Percentiles rank a stretch among this genome's conserved stretches.
Evolutionary conservation across 2,329 filamentous ascomycete genomes (phyloP).

Genomic region (Leptosphaerulina australis): DNA sequence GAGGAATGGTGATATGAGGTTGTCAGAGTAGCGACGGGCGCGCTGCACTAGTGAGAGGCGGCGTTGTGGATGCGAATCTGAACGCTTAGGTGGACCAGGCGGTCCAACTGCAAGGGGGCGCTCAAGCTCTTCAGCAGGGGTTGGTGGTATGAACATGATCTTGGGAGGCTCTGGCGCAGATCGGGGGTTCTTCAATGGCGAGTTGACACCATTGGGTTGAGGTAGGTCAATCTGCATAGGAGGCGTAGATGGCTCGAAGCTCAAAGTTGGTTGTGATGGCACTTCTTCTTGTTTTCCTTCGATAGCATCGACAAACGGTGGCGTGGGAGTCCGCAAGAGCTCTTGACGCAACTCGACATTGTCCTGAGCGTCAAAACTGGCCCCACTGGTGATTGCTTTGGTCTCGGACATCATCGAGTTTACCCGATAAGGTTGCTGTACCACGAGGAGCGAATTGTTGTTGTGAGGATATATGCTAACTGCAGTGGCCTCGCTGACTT

Average conservation of each 20-base stretch:
- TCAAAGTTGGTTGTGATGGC: conserved; percentile 35
- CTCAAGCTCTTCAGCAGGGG: conserved; percentile 56
- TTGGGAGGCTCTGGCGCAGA: conserved; percentile 63
- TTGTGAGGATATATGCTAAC: conserved; percentile 67
- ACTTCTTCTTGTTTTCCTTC: conserved; percentile 20
- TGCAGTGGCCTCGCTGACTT: conserved; percentile 66
- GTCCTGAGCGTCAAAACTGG: conserved; percentile 26
- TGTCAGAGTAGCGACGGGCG: conserved; percentile 55
- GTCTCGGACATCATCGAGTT: conserved; percentile 33
- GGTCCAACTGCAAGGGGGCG: conserved; percentile 45
- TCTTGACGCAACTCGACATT: conserved; percentile 25
- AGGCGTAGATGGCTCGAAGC: conserved; percentile 46
- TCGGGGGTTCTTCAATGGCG: conserved; percentile 64
- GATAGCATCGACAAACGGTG: conserved; percentile 35
- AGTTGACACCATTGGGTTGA: conserved; percentile 53
- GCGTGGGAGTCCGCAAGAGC: conserved; percentile 29
- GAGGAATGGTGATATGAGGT: conserved; percentile 52
- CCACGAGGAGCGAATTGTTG: conserved; percentile 67
- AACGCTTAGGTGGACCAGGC: conserved; percentile 39
- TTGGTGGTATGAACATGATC: conserved; percentile 62
- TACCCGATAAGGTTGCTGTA: conserved; percentile 57
- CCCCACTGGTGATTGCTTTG: conserved; percentile 23
- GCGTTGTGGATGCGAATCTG: conserved; percentile 45
- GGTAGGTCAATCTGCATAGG: conserved; percentile 39
- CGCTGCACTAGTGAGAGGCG: conserved; percentile 51